phyloP scores from a whole-genome alignment of 495 filamentous ascomycete genomes.

The Daldinia decipiens region DNA sequence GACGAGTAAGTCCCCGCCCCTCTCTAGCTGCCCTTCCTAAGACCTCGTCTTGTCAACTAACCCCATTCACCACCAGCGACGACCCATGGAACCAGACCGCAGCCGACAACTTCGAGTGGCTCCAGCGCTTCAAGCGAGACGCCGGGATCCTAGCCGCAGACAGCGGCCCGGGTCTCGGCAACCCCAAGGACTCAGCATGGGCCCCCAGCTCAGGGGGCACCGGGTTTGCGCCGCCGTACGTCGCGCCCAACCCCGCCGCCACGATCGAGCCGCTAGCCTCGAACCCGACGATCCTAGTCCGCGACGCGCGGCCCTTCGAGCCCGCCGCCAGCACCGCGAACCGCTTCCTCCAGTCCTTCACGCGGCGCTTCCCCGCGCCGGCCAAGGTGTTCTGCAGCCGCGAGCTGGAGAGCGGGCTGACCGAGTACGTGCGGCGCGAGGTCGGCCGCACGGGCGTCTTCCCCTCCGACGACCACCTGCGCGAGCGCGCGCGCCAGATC shows the following conservation, averaged over 20 bases:
- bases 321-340: constrained; percentile 53
- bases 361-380: constrained; percentile 51
- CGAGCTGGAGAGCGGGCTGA: constrained; percentile 60
- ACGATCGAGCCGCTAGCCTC: constrained; percentile 31
- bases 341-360: constrained; percentile 52
- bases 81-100: constrained; percentile 81
- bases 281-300: constrained; percentile 44
- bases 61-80: constrained; percentile 57
- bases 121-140: constrained; percentile 73
- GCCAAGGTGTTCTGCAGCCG: constrained; percentile 62
- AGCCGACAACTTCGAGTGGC: constrained; percentile 77
- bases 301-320: constrained; percentile 49
- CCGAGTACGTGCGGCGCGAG: constrained; percentile 52
- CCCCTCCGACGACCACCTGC: constrained; percentile 55
- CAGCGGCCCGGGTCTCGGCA: constrained; percentile 57
- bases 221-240: constrained; percentile 61
- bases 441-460: constrained; percentile 41
- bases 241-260: constrained; percentile 48
- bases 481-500: constrained; percentile 56
- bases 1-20: constrained; percentile 56
- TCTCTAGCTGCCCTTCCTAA: neutral
- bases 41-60: constrained; percentile 26
- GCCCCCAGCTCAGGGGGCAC: constrained; percentile 54
- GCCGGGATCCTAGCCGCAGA: constrained; percentile 62
- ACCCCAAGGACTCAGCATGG: constrained; percentile 48